Evolutionary conservation across 2,329 filamentous ascomycete genomes (phyloP).

Genomic region (Aspergillus sojae): DNA sequence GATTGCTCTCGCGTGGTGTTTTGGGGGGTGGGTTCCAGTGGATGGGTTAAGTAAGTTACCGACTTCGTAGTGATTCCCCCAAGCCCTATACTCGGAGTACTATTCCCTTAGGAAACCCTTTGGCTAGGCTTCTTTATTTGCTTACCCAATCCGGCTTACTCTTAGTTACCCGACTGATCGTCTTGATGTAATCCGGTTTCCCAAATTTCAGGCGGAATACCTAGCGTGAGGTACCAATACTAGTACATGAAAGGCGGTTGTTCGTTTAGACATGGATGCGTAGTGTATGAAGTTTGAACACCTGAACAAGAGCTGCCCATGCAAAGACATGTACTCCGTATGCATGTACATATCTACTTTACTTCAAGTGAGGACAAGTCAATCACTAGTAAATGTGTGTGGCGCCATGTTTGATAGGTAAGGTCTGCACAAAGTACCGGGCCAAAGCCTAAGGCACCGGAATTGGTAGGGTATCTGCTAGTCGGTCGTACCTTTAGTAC

Average conservation of each 20-base stretch:
- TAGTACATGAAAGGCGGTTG: neutral
- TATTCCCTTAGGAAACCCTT: neutral
- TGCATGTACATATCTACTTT: neutral
- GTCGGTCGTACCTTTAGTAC: neutral
- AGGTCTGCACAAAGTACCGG: constrained; percentile 1
- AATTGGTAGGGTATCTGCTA: neutral
- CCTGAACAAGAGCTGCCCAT: neutral
- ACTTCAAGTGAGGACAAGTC: neutral
- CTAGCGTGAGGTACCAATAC: neutral
- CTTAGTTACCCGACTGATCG: neutral
- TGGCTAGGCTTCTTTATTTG: constrained; percentile 4
- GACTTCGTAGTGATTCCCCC: constrained; percentile 7
- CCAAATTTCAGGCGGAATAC: neutral
- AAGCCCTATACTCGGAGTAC: constrained; percentile 7
- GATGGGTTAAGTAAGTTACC: constrained; percentile 2
- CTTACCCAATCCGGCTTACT: constrained; percentile 10
- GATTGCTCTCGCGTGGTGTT: constrained; percentile 26
- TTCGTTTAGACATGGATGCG: neutral
- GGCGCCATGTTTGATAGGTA: constrained; percentile 14
- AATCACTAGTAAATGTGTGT: neutral
- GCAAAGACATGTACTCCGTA: neutral
- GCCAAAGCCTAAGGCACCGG: neutral
- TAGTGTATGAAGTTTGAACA: neutral
- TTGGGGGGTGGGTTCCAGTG: neutral
- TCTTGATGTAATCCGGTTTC: neutral